Evolutionary conservation across 768 basidiomycete species (phyloP), one percentile per base, ranked within the genome.

Genomic region (Favolaschia claudopus): DNA sequence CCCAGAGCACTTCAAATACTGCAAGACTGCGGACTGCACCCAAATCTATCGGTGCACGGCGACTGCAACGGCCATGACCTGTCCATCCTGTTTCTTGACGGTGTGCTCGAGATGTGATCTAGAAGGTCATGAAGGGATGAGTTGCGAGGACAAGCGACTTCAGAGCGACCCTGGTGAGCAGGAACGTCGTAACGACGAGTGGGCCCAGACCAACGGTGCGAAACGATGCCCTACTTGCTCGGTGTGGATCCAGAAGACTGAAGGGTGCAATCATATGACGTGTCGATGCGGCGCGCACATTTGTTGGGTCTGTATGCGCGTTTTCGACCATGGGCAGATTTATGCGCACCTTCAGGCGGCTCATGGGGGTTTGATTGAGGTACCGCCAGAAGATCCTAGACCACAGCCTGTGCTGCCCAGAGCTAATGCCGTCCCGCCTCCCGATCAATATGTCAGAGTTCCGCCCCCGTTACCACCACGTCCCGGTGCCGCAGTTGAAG

Each of bases 231-330:
- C 84, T 1, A 53, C 64, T 13, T 87, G 85, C 60, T 63, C 60
- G 0, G 71, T 77, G 7, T 74, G 72, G 65, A 80, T 85, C 38
- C 75, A 83, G 67, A 86, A 84, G 67, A 76, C 60, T 5, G 80
- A 74, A 24, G 85, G 85, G 0, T 87, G 85, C 69, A 84, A 86
- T 66, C 85, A 85, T 65, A 79, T 86, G 72, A 58, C 66, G 2
- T 87, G 85, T 66, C 71, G 55, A 50, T 86, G 85, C 63, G 78
- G 79, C 4, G 76, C 76, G 10, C 84, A 87, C 64, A 77, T 85
- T 24, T 85, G 83, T 57, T 86, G 84, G 87, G 70, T 70, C 8
- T 88, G 87, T 55, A 69, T 84, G 74, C 70, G 70, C 8, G 45
- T 74, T 5, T 87, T 86, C 43, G 57, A 55, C 0, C 19, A 4